These are phyloP conservation scores for Suillus spraguei DNA, from an alignment of 768 basidiomycete species.

Conservation along the genomic window DNA sequence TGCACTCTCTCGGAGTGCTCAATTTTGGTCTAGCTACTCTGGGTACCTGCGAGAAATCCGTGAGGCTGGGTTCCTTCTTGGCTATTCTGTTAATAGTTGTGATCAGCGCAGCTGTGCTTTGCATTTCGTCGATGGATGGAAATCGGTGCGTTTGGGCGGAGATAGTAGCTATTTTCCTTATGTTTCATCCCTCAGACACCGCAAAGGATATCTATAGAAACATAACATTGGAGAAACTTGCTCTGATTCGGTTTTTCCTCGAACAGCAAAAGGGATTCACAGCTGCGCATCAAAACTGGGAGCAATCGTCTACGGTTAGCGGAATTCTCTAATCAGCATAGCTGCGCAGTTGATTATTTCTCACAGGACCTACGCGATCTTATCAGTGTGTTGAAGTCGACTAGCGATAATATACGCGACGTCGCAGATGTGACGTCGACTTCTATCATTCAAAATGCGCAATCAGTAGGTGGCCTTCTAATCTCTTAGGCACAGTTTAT, in stretches of 20 bases:
- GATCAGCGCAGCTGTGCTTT: slow-evolving; percentile 72
- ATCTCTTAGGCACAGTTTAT: background rate
- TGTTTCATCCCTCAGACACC: slow-evolving; percentile 41
- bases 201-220: slow-evolving; percentile 72
- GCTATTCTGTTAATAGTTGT: slow-evolving; percentile 24
- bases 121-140: slow-evolving; percentile 76
- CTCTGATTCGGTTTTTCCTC: slow-evolving; percentile 48
- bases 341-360: background rate
- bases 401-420: slow-evolving; percentile 22
- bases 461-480: slow-evolving; percentile 20
- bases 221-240: slow-evolving; percentile 57
- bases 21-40: slow-evolving; percentile 86
- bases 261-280: slow-evolving; percentile 44
- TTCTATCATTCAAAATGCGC: slow-evolving; percentile 19
- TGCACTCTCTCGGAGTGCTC: slow-evolving; percentile 74
- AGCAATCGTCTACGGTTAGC: slow-evolving; percentile 14
- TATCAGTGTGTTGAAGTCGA: slow-evolving; percentile 22
- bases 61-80: slow-evolving; percentile 39
- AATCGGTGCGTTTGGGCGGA: slow-evolving; percentile 51
- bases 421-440: slow-evolving; percentile 23
- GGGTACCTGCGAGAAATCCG: slow-evolving; percentile 81
- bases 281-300: slow-evolving; percentile 33
- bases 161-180: slow-evolving; percentile 10
- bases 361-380: slow-evolving; percentile 33
- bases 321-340: background rate